phyloP scores from a whole-genome alignment of 1,284 basidiomycete species.

The Cystobasidium slooffiae region DNA sequence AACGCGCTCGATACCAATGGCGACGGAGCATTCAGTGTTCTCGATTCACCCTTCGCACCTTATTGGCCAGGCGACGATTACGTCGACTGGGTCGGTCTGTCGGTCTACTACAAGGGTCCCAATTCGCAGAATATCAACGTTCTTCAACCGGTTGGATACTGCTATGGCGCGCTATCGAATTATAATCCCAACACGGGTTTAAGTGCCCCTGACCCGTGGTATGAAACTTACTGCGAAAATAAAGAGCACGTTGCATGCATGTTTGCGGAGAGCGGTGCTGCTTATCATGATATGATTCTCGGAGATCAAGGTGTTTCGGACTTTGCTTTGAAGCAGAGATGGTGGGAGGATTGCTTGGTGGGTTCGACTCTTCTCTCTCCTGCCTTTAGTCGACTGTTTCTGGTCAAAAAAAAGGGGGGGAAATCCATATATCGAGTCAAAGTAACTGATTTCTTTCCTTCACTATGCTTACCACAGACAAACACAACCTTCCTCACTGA shows the following conservation, averaged over 20 bases:
- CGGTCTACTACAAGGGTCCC: conserved; percentile 52
- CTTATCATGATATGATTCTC: conserved; percentile 51
- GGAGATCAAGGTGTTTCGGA: conserved; percentile 46
- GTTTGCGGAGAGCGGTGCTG: conserved; percentile 54
- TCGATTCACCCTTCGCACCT: conserved; percentile 52
- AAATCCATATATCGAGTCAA: not conserved
- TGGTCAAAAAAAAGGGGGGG: not conserved
- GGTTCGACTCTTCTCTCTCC: not conserved
- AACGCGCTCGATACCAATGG: conserved; percentile 53
- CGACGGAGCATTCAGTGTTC: conserved; percentile 48
- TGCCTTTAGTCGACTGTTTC: not conserved
- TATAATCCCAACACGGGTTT: conserved; percentile 43
- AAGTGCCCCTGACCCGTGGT: conserved; percentile 47
- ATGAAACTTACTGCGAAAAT: conserved; percentile 48
- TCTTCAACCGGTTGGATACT: conserved; percentile 48
- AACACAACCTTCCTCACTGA: conserved; percentile 39
- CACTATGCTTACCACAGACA: conserved; percentile 2
- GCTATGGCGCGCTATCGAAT: conserved; percentile 48
- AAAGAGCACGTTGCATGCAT: conserved; percentile 51
- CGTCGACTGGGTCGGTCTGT: conserved; percentile 56
- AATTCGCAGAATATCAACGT: conserved; percentile 48
- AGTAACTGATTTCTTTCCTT: not conserved
- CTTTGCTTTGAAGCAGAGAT: conserved; percentile 49
- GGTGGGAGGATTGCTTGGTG: conserved; percentile 49
- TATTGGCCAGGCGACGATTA: conserved; percentile 54